phyloP scores from a whole-genome alignment of 495 filamentous ascomycete species.

The Trichocladium uniseriatum region DNA sequence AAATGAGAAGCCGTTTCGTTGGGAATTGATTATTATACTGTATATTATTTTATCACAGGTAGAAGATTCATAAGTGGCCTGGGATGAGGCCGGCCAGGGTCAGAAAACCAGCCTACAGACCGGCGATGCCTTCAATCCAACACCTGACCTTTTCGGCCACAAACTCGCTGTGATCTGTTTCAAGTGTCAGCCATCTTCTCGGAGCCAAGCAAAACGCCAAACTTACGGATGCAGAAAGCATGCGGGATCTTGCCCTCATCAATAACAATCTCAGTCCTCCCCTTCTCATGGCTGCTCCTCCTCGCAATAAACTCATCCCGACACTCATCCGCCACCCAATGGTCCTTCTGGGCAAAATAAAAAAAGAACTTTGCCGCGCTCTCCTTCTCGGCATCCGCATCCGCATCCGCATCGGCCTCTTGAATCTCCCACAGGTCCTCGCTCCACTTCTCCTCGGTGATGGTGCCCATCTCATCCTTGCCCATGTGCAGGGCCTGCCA shows the following conservation, averaged over 20 bases:
- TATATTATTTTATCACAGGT: no score
- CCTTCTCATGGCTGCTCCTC: slow-evolving; percentile 27
- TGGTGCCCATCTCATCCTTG: slow-evolving; percentile 63
- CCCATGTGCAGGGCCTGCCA: slow-evolving; percentile 56
- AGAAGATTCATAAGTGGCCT: no score
- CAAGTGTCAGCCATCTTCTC: not conserved
- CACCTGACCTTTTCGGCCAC: slow-evolving; percentile 55
- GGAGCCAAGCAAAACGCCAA: slow-evolving; percentile 6
- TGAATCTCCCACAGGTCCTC: slow-evolving; percentile 69
- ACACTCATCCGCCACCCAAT: slow-evolving; percentile 73
- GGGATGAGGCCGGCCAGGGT: no score
- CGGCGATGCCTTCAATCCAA: slow-evolving; percentile 51
- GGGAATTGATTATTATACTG: no score
- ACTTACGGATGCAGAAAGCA: slow-evolving; percentile 72
- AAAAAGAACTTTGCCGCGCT: slow-evolving; percentile 49
- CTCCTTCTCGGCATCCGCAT: not conserved
- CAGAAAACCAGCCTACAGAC: not conserved
- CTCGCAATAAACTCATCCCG: slow-evolving; percentile 62
- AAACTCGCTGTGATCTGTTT: slow-evolving; percentile 50
- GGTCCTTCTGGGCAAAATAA: slow-evolving; percentile 67
- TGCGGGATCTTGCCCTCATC: slow-evolving; percentile 67
- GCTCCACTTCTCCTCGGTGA: slow-evolving; percentile 69
- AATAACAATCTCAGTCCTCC: slow-evolving; percentile 47
- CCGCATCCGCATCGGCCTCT: slow-evolving; percentile 23
- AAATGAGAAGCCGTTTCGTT: no score